Evolutionary conservation across 331 rosid species (phyloP).

Genomic region (Quercus tomentella): DNA sequence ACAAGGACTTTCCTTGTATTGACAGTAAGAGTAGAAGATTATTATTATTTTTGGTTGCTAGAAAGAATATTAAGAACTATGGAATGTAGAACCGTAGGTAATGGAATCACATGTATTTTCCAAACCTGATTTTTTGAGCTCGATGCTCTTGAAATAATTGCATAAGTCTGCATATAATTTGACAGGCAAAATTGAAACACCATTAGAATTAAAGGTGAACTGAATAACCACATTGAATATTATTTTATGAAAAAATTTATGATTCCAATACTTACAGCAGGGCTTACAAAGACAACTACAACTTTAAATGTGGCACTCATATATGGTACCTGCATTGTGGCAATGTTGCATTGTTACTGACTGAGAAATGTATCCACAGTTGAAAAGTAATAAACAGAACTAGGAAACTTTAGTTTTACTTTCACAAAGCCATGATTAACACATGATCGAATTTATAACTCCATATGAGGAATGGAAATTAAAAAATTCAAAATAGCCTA

Average conservation of each 20-base stretch:
- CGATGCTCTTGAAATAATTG: slow-evolving; percentile 74
- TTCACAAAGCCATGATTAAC: background rate
- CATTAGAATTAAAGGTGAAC: background rate
- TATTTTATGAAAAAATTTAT: background rate
- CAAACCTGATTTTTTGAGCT: slow-evolving; percentile 70
- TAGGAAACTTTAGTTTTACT: background rate
- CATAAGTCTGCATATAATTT: slow-evolving; percentile 51
- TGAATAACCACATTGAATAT: background rate
- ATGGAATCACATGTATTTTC: background rate
- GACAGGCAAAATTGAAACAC: background rate
- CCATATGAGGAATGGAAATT: background rate
- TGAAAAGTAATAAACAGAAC: background rate
- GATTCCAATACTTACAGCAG: slow-evolving; percentile 50
- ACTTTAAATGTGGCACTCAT: slow-evolving; percentile 68
- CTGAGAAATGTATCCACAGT: background rate
- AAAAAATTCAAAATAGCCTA: background rate
- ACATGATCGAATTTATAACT: background rate
- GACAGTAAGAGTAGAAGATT: background rate
- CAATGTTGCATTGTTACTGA: background rate
- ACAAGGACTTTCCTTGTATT: background rate
- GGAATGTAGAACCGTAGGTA: background rate
- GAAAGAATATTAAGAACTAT: background rate
- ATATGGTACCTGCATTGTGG: slow-evolving; percentile 59
- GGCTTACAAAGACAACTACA: slow-evolving; percentile 63
- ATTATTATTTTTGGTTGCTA: background rate